A percentile compares a stretch with the other conserved stretches of the same genome.
Evolutionary conservation across 2,329 filamentous ascomycete species (phyloP).

Genomic region (Fusarium torulosum): DNA sequence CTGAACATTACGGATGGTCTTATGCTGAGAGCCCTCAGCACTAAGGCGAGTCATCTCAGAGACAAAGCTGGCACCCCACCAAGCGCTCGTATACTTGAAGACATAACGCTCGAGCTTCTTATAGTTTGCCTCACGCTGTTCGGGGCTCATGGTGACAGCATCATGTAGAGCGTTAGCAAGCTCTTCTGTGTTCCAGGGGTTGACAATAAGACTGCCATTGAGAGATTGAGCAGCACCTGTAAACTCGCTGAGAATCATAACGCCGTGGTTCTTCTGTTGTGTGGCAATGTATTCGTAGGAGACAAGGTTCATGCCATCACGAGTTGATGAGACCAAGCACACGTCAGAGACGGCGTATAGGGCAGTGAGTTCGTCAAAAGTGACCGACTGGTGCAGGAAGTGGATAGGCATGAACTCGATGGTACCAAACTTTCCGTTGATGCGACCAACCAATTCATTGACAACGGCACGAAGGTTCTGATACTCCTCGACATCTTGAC

Average conservation of each 20-base stretch:
- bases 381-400: constrained; percentile 96
- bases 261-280: constrained; percentile 89
- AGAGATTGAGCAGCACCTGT: constrained; percentile 94
- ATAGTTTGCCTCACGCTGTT: constrained; percentile 88
- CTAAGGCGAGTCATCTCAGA: constrained; percentile 76
- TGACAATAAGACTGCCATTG: constrained; percentile 93
- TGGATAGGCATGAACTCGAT: constrained; percentile 99
- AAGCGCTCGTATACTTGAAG: constrained; percentile 96
- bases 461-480: constrained; percentile 95
- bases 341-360: constrained; percentile 93
- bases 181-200: constrained; percentile 99
- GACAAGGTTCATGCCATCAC: constrained; percentile 98
- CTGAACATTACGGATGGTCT: constrained; percentile 58
- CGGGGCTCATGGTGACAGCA: constrained; percentile 94
- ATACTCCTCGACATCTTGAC: constrained; percentile 97
- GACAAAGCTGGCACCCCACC: constrained; percentile 96
- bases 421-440: constrained; percentile 97
- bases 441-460: constrained; percentile 95
- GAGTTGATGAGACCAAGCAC: constrained; percentile 93
- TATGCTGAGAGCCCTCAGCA: constrained; percentile 54
- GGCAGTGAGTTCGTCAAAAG: constrained; percentile 93
- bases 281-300: constrained; percentile 98
- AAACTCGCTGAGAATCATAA: constrained; percentile 96
- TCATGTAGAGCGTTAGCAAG: constrained; percentile 93
- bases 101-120: constrained; percentile 94